These are phyloP conservation scores for Rutstroemia sydowiana DNA, from an alignment of 2,329 filamentous ascomycete species.

Conservation along the genomic window DNA sequence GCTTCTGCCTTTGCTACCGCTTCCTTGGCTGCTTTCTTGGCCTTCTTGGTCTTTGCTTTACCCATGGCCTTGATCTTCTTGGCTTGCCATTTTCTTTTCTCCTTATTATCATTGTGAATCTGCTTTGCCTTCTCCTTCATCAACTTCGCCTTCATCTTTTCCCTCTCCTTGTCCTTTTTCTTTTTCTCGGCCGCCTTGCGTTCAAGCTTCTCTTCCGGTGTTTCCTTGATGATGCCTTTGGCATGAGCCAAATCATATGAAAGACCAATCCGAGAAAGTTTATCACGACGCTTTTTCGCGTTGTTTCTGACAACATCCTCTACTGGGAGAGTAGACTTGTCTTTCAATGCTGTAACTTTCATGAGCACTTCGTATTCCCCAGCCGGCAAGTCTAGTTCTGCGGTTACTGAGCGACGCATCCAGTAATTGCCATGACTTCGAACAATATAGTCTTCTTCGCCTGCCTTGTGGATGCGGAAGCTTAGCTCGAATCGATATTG, in stretches of 20 bases:
- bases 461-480: conserved; percentile 40
- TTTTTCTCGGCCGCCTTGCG: conserved; percentile 40
- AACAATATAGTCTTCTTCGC: conserved; percentile 51
- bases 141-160: conserved; percentile 32
- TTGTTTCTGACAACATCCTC: conserved; percentile 36
- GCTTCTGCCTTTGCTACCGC: conserved; percentile 12
- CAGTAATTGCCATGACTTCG: conserved; percentile 39
- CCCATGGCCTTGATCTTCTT: conserved; percentile 9
- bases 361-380: conserved; percentile 52
- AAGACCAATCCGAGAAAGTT: conserved; percentile 51
- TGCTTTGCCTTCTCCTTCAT: conserved; percentile 25
- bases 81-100: conserved; percentile 10
- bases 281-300: conserved; percentile 37
- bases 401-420: conserved; percentile 49
- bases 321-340: conserved; percentile 36
- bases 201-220: conserved; percentile 34
- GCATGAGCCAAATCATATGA: conserved; percentile 54
- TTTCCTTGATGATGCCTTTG: conserved; percentile 46
- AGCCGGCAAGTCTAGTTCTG: conserved; percentile 49
- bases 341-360: conserved; percentile 43
- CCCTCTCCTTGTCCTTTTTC: conserved; percentile 32
- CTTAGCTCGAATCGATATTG: conserved; percentile 43
- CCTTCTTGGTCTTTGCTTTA: conserved; percentile 14
- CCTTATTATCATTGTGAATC: conserved; percentile 14
- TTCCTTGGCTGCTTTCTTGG: conserved; percentile 10